A percentile compares a stretch with the other conserved stretches of the same genome.
phyloP scores from a whole-genome alignment of 1,139 yeast genomes.

The Debaryomyces singareniensis region DNA sequence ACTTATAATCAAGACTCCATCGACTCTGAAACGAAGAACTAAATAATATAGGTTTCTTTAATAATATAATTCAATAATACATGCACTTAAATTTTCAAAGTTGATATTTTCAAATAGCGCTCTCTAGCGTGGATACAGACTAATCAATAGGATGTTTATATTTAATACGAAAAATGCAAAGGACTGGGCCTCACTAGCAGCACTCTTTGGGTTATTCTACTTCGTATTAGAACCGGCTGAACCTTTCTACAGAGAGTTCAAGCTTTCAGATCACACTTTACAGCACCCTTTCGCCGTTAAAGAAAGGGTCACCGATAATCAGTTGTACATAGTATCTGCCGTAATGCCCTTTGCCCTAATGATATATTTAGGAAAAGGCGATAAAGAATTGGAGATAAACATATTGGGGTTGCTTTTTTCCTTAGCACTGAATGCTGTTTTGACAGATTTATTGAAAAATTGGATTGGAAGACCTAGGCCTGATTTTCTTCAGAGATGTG shows the following conservation, averaged over 20 bases:
- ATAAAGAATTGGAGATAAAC: conserved; percentile 33
- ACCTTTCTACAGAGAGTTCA: conserved; percentile 33
- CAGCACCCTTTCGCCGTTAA: conserved; percentile 40
- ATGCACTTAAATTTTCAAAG: not conserved
- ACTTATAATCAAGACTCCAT: conserved; percentile 23
- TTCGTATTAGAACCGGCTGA: conserved; percentile 29
- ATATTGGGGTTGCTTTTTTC: conserved; percentile 48
- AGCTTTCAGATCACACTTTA: conserved; percentile 27
- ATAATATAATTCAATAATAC: not conserved
- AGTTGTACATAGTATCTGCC: conserved; percentile 19
- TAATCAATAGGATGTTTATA: not conserved
- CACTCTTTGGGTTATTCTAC: conserved; percentile 25
- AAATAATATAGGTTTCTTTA: conserved; percentile 1
- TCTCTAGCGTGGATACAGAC: not conserved
- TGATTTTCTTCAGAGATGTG: conserved; percentile 68
- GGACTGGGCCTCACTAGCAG: conserved; percentile 32
- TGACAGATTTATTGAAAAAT: conserved; percentile 63
- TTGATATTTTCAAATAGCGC: conserved; percentile 1
- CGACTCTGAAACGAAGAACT: conserved; percentile 18
- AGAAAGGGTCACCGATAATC: conserved; percentile 34
- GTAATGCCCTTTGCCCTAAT: conserved; percentile 17
- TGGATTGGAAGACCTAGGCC: conserved; percentile 83
- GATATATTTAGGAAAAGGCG: conserved; percentile 1
- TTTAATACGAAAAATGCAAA: too few relatives aligned
- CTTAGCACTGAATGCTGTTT: conserved; percentile 44